These are phyloP conservation scores for Solanum stenotomum DNA, from an alignment of 257 asterid genomes.

Conservation along the genomic window DNA sequence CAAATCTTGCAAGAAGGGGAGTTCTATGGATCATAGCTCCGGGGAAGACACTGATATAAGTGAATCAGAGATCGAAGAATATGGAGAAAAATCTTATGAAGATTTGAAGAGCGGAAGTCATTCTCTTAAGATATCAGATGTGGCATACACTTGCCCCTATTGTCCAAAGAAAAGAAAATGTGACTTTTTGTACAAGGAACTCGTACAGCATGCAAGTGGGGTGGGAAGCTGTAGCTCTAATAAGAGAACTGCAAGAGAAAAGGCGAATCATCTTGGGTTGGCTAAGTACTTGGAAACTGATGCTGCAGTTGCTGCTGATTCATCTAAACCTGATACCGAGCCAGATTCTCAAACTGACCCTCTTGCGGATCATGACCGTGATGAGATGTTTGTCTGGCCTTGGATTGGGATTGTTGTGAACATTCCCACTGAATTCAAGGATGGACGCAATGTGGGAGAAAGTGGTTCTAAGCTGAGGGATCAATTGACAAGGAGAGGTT, in stretches of 20 bases:
- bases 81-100: constrained; percentile 21
- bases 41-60: constrained; percentile 36
- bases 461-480: constrained; percentile 59
- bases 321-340: constrained; percentile 28
- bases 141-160: constrained; percentile 65
- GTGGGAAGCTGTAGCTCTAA: constrained; percentile 42
- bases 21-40: constrained; percentile 16
- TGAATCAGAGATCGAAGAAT: constrained; percentile 35
- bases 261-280: constrained; percentile 63
- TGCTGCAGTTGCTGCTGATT: constrained; percentile 23
- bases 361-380: constrained; percentile 52
- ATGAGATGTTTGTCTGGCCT: constrained; percentile 74
- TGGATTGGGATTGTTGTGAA: constrained; percentile 80
- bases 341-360: constrained; percentile 35
- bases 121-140: constrained; percentile 42
- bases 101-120: constrained; percentile 52
- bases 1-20: neutral
- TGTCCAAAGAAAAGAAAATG: constrained; percentile 59
- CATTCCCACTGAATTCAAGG: constrained; percentile 37
- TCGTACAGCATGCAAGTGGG: constrained; percentile 64
- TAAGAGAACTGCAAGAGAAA: constrained; percentile 52
- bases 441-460: constrained; percentile 54
- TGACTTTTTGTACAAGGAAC: constrained; percentile 45
- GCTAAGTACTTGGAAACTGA: constrained; percentile 61
- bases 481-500: constrained; percentile 47